A percentile compares a stretch with the other conserved stretches of the same genome.
These are phyloP conservation scores for Pilatotrama ljubarskyi DNA, from an alignment of 768 basidiomycete species.

Conservation along the genomic window DNA sequence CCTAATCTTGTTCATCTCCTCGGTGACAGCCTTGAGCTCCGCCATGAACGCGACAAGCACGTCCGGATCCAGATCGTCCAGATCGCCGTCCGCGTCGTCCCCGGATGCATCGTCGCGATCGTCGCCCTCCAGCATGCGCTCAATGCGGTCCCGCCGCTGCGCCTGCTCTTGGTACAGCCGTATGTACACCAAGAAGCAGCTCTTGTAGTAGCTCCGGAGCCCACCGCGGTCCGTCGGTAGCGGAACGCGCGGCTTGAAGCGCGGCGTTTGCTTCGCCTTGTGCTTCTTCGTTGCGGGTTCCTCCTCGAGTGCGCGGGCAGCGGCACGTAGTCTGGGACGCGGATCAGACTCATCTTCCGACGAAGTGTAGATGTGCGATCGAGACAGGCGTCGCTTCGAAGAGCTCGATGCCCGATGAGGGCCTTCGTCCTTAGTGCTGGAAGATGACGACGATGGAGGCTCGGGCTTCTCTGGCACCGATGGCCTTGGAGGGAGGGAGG, in stretches of 20 bases:
- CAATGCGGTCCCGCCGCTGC: slow-evolving; percentile 52
- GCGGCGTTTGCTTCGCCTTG: slow-evolving; percentile 19
- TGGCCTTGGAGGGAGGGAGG: slow-evolving; percentile 11
- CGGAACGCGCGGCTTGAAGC: slow-evolving; percentile 22
- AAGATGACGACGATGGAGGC: slow-evolving; percentile 13
- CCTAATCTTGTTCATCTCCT: slow-evolving; percentile 55
- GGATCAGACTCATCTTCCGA: slow-evolving; percentile 55
- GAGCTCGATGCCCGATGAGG: slow-evolving; percentile 7
- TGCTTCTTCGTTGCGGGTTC: slow-evolving; percentile 34
- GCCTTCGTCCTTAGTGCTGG: slow-evolving; percentile 1
- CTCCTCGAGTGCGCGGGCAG: neutral
- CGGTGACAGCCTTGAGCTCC: slow-evolving; percentile 45
- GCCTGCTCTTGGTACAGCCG: slow-evolving; percentile 46
- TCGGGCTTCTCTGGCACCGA: slow-evolving; percentile 13
- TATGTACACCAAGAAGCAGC: slow-evolving; percentile 54
- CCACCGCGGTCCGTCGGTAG: slow-evolving; percentile 50
- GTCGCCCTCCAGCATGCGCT: slow-evolving; percentile 51
- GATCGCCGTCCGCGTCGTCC: slow-evolving; percentile 45
- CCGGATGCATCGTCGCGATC: slow-evolving; percentile 24
- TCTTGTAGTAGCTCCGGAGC: slow-evolving; percentile 54
- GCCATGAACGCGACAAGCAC: slow-evolving; percentile 22
- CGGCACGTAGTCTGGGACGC: slow-evolving; percentile 33
- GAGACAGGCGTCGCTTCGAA: slow-evolving; percentile 35
- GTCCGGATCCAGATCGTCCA: slow-evolving; percentile 49
- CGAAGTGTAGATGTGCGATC: slow-evolving; percentile 65